These are phyloP conservation scores for Chrysosporium queenslandicum DNA, from an alignment of 2,329 filamentous ascomycete species.

Conservation along the genomic window DNA sequence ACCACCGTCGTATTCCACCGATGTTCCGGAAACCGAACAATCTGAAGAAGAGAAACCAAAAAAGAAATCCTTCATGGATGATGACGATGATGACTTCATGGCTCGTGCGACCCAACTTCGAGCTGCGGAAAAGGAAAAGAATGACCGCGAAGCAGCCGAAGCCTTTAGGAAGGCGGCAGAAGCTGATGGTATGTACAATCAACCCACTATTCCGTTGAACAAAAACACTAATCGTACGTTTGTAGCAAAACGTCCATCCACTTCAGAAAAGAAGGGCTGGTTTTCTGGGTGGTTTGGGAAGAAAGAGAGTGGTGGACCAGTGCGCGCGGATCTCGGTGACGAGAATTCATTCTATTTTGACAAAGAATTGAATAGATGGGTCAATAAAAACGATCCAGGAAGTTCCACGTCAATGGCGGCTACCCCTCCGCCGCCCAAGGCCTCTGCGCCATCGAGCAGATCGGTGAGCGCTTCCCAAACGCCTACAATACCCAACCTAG, in stretches of 20 bases:
- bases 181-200: conserved; percentile 44
- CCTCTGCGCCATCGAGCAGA: conserved; percentile 40
- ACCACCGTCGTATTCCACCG: conserved; percentile 25
- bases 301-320: conserved; percentile 53
- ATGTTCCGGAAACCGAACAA: conserved; percentile 44
- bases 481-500: conserved; percentile 34
- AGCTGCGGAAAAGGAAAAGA: conserved; percentile 54
- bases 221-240: conserved; percentile 23
- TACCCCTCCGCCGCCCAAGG: conserved; percentile 70
- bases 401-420: conserved; percentile 51
- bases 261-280: conserved; percentile 50
- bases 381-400: conserved; percentile 80
- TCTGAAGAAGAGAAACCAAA: conserved; percentile 50
- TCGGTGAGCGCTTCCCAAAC: conserved; percentile 47
- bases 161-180: conserved; percentile 76
- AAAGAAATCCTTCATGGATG: conserved; percentile 72
- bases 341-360: conserved; percentile 90
- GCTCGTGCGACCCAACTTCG: conserved; percentile 41
- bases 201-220: neutral
- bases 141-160: conserved; percentile 71
- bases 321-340: conserved; percentile 88
- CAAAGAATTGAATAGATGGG: conserved; percentile 91
- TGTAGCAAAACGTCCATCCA: conserved; percentile 30
- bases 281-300: conserved; percentile 74
- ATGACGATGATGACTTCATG: conserved; percentile 61